Evolutionary conservation across 148 eudicot species (phyloP), one percentile per base, ranked within the genome.

Genomic region (Vaccinium corymbosum): DNA sequence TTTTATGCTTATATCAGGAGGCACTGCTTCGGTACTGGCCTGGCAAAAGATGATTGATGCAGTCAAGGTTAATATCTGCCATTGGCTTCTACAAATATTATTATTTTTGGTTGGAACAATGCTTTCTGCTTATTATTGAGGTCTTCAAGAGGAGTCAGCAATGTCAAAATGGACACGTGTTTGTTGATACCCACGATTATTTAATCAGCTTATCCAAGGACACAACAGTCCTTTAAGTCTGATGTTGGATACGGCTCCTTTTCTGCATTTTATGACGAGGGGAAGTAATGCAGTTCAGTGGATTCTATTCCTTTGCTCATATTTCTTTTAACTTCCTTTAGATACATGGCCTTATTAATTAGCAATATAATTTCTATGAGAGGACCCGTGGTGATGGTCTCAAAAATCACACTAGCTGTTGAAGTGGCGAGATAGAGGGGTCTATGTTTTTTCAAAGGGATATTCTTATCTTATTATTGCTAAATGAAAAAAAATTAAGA

Each of bases 41-140:
- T 88, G 91, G 90, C 83, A 88, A 85, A 85, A 81, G 85, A 91
- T 91, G 93, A 82, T 88, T 78, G 85, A 91, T 85, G 85, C 84
- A 25, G 89, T 89, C 64, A 89, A 89, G 93, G 93, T 91, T 32
- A 35, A 35, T 81, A 48, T 62, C 12, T 29, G 59, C 46, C 25
- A 52, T 70, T 55, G 25, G 20, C 57, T 35, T 57, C 14, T 22
- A 14, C 0, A 9, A 17, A 25, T 22, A 6, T 78, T 83, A 1
- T 75, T 12, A 25, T 51, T n/a, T 22, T 5, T 77, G 52, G 14
- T 52, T 78, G 16, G 29, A 10, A 20, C 1, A 8, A 32, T 79
- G 66, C 29, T 56, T 56, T 29, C 17, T 25, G n/a, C 5, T 15
- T 46, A 78, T 17, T 12, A 22, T 55, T 25, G 80, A 53, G 17